Conservation (phyloP, 2,329 filamentous ascomycete species). For the Thielaviopsis euricoi region DNA sequence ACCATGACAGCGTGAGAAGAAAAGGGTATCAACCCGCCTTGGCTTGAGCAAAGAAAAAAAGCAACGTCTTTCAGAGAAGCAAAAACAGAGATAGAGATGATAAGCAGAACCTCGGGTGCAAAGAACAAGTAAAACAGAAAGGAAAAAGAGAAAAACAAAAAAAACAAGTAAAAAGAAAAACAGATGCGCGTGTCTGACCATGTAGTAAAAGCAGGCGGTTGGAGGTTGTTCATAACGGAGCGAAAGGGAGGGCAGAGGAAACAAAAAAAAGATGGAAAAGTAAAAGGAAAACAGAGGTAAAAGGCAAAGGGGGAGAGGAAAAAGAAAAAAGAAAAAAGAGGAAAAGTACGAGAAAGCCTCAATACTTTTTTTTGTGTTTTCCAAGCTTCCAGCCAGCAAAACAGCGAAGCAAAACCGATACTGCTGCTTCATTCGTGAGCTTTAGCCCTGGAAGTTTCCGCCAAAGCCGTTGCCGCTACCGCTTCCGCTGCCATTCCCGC, state of each 20-base stretch:
- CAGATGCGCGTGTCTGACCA: neutral
- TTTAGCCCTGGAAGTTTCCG: constrained; percentile 43
- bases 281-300: constrained; percentile 9
- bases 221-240: too few species aligned
- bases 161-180: constrained; percentile 13
- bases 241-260: neutral
- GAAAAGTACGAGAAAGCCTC: neutral
- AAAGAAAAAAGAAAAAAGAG: neutral
- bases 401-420: neutral
- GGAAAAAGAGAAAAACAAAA: constrained; percentile 9
- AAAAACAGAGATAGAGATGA: neutral
- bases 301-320: constrained; percentile 13
- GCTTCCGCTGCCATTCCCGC: neutral
- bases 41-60: constrained; percentile 2
- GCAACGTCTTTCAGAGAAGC: neutral
- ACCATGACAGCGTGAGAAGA: constrained; percentile 12
- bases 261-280: constrained; percentile 3
- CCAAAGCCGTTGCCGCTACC: constrained; percentile 35
- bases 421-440: neutral
- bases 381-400: neutral
- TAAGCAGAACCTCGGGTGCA: neutral
- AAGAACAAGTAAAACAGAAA: constrained; percentile 7
- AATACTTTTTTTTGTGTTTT: neutral
- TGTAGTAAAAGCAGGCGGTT: too few species aligned
- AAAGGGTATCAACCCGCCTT: constrained; percentile 1